Percentiles rank a stretch among this genome's conserved stretches.
Evolutionary conservation across 768 basidiomycete genomes (phyloP).

Genomic region (Suillus subalutaceus): DNA sequence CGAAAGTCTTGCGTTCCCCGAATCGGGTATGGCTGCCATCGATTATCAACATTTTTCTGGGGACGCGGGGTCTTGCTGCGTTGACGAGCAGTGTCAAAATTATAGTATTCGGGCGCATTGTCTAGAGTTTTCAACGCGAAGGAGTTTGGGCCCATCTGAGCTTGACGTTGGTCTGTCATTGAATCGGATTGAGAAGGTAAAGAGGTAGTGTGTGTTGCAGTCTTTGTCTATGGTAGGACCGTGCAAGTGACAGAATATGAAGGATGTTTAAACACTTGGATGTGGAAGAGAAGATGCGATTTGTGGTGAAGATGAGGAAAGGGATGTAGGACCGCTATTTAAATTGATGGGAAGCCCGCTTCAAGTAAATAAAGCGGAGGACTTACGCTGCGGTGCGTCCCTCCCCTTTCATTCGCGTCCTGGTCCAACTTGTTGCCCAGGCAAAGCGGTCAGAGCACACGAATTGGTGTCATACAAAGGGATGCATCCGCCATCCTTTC

Average conservation of each 20-base stretch:
- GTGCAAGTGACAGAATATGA: neutral
- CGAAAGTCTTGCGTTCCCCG: neutral
- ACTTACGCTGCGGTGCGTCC: neutral
- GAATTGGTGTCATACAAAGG: neutral
- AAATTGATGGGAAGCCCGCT: neutral
- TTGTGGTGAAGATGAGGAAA: neutral
- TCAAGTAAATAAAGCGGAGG: neutral
- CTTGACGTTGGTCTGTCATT: neutral
- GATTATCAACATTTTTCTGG: neutral
- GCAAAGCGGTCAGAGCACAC: neutral
- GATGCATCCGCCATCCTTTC: neutral
- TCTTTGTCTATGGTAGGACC: neutral
- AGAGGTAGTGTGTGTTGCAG: neutral
- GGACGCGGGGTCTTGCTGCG: neutral
- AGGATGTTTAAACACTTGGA: neutral
- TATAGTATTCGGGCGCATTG: neutral
- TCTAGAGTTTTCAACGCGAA: neutral
- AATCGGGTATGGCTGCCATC: neutral
- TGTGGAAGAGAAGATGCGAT: neutral
- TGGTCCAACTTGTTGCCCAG: neutral
- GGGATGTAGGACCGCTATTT: neutral
- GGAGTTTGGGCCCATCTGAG: neutral
- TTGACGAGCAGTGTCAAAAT: neutral
- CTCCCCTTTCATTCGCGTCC: neutral
- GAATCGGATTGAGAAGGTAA: neutral